Evolutionary conservation across 2,329 filamentous ascomycete genomes (phyloP).

Genomic region (Fusarium tjaetaba): DNA sequence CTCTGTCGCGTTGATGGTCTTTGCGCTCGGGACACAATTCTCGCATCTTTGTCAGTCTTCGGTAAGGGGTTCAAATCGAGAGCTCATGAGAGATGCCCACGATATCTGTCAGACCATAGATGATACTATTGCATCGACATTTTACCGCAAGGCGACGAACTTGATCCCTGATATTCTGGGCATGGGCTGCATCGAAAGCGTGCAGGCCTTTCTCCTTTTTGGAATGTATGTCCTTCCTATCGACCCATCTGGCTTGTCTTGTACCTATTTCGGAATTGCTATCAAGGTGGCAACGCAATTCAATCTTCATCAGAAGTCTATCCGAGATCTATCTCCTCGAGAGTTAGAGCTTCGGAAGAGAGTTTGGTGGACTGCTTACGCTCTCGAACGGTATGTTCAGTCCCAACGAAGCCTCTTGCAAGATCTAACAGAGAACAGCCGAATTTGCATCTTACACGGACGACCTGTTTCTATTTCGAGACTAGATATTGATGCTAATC

Average conservation of each 20-base stretch:
- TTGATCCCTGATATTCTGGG: slow-evolving; percentile 28
- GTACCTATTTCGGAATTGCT: slow-evolving; percentile 38
- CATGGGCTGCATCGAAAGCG: slow-evolving; percentile 28
- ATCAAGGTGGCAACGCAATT: slow-evolving; percentile 33
- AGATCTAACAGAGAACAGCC: slow-evolving; percentile 15
- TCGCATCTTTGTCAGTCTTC: slow-evolving; percentile 23
- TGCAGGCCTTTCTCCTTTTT: slow-evolving; percentile 34
- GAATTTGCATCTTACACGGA: slow-evolving; percentile 33
- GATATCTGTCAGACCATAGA: slow-evolving; percentile 26
- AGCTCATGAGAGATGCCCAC: slow-evolving; percentile 4
- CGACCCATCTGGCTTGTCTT: slow-evolving; percentile 34
- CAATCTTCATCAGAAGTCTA: slow-evolving; percentile 18
- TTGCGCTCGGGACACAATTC: slow-evolving; percentile 37
- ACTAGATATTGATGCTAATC: slow-evolving; percentile 14
- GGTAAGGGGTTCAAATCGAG: neutral
- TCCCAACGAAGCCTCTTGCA: neutral
- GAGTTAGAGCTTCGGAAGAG: slow-evolving; percentile 29
- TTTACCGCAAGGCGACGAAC: slow-evolving; percentile 27
- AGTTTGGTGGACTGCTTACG: slow-evolving; percentile 40
- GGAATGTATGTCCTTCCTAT: slow-evolving; percentile 33
- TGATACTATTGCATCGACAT: slow-evolving; percentile 19
- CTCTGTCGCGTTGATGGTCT: slow-evolving; percentile 36
- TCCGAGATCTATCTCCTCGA: neutral
- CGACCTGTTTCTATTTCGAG: slow-evolving; percentile 31
- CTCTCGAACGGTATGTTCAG: slow-evolving; percentile 26